A percentile compares a stretch with the other conserved stretches of the same genome.
Conservation (phyloP, 768 basidiomycete species). For the Russula abietina region DNA sequence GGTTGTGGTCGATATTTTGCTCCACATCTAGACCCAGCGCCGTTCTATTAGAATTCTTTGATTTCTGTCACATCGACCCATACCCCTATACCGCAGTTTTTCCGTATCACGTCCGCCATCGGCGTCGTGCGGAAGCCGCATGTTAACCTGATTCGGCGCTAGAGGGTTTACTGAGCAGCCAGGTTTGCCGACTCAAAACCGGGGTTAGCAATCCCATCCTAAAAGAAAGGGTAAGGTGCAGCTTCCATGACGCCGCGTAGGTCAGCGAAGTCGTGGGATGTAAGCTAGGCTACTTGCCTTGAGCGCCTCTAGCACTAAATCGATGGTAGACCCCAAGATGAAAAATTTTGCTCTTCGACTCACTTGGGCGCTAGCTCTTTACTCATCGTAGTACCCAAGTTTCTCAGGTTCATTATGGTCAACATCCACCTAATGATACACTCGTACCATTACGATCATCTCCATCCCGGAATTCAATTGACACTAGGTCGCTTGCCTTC, state of each 20-base stretch:
- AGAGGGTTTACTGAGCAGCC: not conserved
- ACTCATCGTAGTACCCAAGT: not conserved
- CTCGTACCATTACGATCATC: not conserved
- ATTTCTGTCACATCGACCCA: conserved; percentile 15
- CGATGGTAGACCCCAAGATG: not conserved
- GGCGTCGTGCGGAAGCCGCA: conserved; percentile 22
- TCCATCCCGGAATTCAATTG: not conserved
- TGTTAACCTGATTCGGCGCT: conserved; percentile 21
- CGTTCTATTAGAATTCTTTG: conserved; percentile 14
- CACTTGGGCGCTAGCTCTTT: not conserved
- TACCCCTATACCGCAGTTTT: conserved; percentile 22
- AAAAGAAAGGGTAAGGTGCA: not conserved
- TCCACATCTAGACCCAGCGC: not conserved
- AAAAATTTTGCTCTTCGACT: not conserved
- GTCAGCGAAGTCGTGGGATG: not conserved
- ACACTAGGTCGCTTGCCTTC: not conserved
- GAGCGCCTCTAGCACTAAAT: not conserved
- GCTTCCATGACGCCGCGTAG: conserved; percentile 4
- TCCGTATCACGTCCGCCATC: conserved; percentile 20
- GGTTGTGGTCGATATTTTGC: not conserved
- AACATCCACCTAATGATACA: too few species aligned
- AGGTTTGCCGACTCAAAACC: not conserved
- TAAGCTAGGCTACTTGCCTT: not conserved
- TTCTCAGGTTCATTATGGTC: conserved; percentile 6
- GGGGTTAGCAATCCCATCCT: not conserved